Evolutionary conservation across 2,329 filamentous ascomycete genomes (phyloP).

Genomic region (Grosmannia clavigera): DNA sequence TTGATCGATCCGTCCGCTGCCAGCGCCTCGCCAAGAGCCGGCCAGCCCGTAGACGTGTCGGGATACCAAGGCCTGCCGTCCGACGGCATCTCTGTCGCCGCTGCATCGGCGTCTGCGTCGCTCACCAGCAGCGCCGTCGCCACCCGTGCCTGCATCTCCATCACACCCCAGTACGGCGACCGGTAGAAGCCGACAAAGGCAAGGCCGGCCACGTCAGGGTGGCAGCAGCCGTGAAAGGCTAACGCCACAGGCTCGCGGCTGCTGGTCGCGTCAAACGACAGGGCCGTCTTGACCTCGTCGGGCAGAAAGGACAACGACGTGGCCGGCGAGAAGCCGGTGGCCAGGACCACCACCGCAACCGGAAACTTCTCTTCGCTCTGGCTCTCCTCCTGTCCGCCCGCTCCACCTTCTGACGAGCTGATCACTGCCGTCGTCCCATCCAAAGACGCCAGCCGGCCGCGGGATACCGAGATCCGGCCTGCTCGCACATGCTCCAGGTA

Average conservation of each 20-base stretch:
- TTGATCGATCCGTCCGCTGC: constrained; percentile 30
- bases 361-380: constrained; percentile 15
- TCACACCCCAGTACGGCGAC: constrained; percentile 74
- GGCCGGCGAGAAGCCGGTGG: constrained; percentile 61
- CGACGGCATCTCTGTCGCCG: constrained; percentile 12
- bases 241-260: constrained; percentile 51
- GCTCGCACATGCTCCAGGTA: constrained; percentile 65
- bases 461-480: constrained; percentile 40
- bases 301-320: constrained; percentile 54
- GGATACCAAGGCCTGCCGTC: not conserved
- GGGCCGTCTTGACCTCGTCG: constrained; percentile 34
- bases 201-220: constrained; percentile 47
- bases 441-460: constrained; percentile 32
- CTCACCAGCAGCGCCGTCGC: constrained; percentile 43
- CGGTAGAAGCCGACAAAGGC: constrained; percentile 79
- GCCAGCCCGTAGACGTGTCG: constrained; percentile 12
- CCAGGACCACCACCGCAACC: constrained; percentile 57
- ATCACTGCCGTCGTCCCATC: constrained; percentile 19
- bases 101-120: constrained; percentile 18
- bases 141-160: constrained; percentile 73
- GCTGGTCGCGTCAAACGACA: constrained; percentile 45
- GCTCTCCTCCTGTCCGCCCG: too few relatives aligned
- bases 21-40: constrained; percentile 27
- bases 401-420: too few relatives aligned
- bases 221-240: constrained; percentile 53